Evolutionary conservation across 1,284 basidiomycete genomes (phyloP).

Genomic region (Pseudozyma hubeiensis): DNA sequence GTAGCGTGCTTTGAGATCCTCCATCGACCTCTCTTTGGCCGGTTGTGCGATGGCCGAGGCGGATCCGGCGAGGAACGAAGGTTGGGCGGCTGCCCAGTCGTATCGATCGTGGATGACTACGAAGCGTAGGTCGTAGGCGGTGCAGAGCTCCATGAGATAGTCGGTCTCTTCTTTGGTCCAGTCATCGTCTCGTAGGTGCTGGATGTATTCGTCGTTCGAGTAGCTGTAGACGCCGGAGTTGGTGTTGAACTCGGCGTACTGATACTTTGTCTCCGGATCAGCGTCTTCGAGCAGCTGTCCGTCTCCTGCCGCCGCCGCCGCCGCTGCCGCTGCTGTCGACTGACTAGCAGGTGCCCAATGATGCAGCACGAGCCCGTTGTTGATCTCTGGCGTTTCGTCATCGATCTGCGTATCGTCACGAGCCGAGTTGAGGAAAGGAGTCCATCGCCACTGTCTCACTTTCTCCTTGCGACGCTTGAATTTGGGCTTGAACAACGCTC

Average conservation of each 20-base stretch:
- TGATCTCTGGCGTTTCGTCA: constrained; percentile 38
- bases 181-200: constrained; percentile 81
- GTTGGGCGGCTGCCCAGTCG: constrained; percentile 71
- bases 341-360: constrained; percentile 58
- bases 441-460: constrained; percentile 66
- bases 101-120: constrained; percentile 92
- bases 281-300: constrained; percentile 6
- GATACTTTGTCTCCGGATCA: constrained; percentile 68
- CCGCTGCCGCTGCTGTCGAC: not conserved
- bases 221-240: constrained; percentile 80
- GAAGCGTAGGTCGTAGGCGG: constrained; percentile 89
- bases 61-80: constrained; percentile 17
- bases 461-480: constrained; percentile 83
- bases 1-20: constrained; percentile 96
- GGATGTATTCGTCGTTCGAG: constrained; percentile 89
- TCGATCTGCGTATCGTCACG: constrained; percentile 55
- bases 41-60: not conserved
- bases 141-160: constrained; percentile 85
- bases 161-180: constrained; percentile 97
- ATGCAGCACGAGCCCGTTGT: constrained; percentile 52
- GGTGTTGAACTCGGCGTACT: constrained; percentile 84
- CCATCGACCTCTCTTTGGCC: constrained; percentile 51
- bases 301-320: not conserved
- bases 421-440: constrained; percentile 62
- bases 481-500: constrained; percentile 76